Conservation (phyloP, 2,329 filamentous ascomycete species). For the Cytospora schulzeri region DNA sequence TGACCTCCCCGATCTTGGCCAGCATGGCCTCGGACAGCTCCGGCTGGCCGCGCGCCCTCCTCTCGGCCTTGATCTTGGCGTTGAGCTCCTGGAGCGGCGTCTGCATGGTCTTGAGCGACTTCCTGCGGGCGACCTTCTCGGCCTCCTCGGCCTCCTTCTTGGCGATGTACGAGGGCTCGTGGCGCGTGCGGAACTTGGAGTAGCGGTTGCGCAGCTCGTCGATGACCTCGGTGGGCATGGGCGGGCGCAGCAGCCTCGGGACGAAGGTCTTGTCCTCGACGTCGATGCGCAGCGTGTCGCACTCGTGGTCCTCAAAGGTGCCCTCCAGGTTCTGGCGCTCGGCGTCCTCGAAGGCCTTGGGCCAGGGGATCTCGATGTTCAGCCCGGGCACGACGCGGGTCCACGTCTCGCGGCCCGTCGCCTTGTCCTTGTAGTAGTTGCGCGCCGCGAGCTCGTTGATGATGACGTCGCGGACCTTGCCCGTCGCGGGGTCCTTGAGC, state of each 20-base stretch:
- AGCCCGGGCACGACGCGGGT: conserved; percentile 68
- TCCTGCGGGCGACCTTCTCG: conserved; percentile 42
- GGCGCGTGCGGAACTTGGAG: conserved; percentile 78
- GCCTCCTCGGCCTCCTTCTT: conserved; percentile 45
- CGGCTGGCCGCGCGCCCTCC: conserved; percentile 56
- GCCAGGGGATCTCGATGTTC: conserved; percentile 77
- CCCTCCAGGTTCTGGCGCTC: conserved; percentile 48
- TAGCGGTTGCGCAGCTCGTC: conserved; percentile 86
- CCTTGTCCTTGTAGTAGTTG: conserved; percentile 52
- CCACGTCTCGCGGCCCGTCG: conserved; percentile 51
- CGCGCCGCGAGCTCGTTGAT: conserved; percentile 69
- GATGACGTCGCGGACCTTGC: conserved; percentile 70
- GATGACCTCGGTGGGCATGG: conserved; percentile 77
- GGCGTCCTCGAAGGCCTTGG: conserved; percentile 45
- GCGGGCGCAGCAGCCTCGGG: conserved; percentile 74
- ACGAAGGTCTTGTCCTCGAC: conserved; percentile 76
- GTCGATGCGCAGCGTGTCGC: conserved; percentile 75
- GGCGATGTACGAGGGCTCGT: conserved; percentile 72
- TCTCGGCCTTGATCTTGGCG: conserved; percentile 53
- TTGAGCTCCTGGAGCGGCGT: conserved; percentile 64
- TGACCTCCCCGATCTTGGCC: conserved; percentile 63
- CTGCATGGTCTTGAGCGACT: conserved; percentile 45
- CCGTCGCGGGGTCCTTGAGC: conserved; percentile 66
- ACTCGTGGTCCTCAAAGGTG: conserved; percentile 47
- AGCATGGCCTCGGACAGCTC: conserved; percentile 61